Base-by-base conservation (phyloP, 202 grass and related monocot genomes). In the Zoysia matrella region DNA sequence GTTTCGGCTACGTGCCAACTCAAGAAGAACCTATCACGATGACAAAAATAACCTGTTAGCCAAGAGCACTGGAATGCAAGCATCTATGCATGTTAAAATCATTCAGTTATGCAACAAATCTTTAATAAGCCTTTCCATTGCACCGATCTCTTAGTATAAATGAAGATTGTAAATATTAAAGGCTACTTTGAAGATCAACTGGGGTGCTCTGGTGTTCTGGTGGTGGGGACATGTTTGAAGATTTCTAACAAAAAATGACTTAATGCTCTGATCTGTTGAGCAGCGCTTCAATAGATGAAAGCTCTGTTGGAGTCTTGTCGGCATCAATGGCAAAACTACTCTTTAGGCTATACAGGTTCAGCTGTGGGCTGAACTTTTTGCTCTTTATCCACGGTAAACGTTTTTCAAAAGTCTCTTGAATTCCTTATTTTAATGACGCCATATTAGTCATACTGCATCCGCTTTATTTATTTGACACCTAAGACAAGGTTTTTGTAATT, bases 1-100 rank as follows among this genome's bases (percentile, higher is more conserved):
- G 70, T 96, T 99, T 72, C 91, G 86, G 74, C 65, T 99, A 3
- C 83, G 72, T 36, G 87, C 91, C 47, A 96, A 47, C 58, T 99
- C 91, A 65, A 96, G 88, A 72, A 96, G 83, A 74, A 94, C 87
- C 96, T 99, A 68, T 22, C 36, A 83, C 82, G 6, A 80, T 67
- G 49, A 82, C 30, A 30, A 76, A 79, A 64, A 58, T 65, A 15
- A 70, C 3, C 71, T 71, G 56, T 80, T 43, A 81, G 52, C n/a
- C 57, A 18, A 75, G 48, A 60, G 30, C 36, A 65, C 47, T 54
- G n/a, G 1, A 68, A 53, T 70, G 47, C 16, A 56, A 47, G 62
- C 45, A 47, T 64, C 8, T 49, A 41, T 53, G 42, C 7, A 42
- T 51, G 49, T 44, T 2, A 14, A 50, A 65, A 74, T 14, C 14